These are phyloP conservation scores for Saprolegnia parasitica DNA, from an alignment of 352 stramenopile species.

Conservation along the genomic window DNA sequence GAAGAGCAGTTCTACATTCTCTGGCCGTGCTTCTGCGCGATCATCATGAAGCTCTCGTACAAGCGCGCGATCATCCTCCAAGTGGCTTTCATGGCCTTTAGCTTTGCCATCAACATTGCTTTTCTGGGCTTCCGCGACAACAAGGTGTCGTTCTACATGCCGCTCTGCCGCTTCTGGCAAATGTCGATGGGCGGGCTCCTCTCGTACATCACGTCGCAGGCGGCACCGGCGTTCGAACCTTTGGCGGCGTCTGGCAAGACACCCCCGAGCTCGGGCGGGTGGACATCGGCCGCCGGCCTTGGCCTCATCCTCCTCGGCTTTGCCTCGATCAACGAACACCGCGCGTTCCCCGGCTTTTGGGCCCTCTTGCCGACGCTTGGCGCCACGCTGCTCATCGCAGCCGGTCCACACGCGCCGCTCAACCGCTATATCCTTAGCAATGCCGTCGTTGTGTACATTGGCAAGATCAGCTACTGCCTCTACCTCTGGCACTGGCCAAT, in stretches of 20 bases:
- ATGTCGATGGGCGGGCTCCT: slow-evolving; percentile 22
- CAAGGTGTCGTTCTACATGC: slow-evolving; percentile 27
- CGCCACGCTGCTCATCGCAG: slow-evolving; percentile 5
- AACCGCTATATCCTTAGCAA: slow-evolving; percentile 11
- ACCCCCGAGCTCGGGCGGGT: too few species aligned
- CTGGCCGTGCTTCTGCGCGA: too few species aligned
- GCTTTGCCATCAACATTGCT: slow-evolving; percentile 11
- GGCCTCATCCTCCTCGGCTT: not conserved
- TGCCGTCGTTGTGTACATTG: slow-evolving; percentile 12
- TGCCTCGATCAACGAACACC: not conserved
- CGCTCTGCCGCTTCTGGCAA: slow-evolving; percentile 26
- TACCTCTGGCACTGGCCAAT: slow-evolving; percentile 28
- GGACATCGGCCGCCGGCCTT: not conserved
- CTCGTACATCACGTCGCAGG: not conserved
- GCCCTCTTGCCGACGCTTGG: slow-evolving; percentile 15
- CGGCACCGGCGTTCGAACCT: not conserved
- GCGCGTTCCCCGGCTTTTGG: slow-evolving; percentile 22
- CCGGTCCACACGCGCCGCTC: not conserved
- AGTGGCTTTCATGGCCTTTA: not conserved
- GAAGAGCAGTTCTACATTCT: too few species aligned
- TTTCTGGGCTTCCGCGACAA: not conserved
- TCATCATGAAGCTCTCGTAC: not conserved
- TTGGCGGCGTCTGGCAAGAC: not conserved
- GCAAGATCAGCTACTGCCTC: slow-evolving; percentile 28
- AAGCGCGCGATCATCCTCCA: not conserved